These are phyloP conservation scores for Thalassiosira ordinaria DNA, from an alignment of 352 stramenopile species.

Conservation along the genomic window DNA sequence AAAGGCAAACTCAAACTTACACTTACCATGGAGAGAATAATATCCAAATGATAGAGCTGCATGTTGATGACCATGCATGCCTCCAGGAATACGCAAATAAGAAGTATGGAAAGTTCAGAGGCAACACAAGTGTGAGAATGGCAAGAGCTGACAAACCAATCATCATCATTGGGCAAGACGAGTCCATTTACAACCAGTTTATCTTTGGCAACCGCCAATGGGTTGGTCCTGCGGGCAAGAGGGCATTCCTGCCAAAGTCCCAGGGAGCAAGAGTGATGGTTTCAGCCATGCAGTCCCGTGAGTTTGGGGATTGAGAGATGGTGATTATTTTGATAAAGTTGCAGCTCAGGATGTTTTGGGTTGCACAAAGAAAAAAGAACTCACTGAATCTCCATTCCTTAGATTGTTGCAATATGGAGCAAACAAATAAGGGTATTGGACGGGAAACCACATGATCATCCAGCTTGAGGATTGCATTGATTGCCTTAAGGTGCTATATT, in stretches of 20 bases:
- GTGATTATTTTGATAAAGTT: slow-evolving; percentile 14
- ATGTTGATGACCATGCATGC: slow-evolving; percentile 31
- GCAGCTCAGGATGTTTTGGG: slow-evolving; percentile 21
- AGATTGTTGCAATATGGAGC: slow-evolving; percentile 29
- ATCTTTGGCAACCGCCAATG: slow-evolving; percentile 16
- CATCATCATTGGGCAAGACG: slow-evolving; percentile 38
- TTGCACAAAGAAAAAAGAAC: slow-evolving; percentile 2
- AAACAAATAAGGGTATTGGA: slow-evolving; percentile 38
- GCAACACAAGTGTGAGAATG: slow-evolving; percentile 12
- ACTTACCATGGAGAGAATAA: neutral
- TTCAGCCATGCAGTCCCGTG: slow-evolving; percentile 27
- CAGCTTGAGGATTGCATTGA: slow-evolving; percentile 38
- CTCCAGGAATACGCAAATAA: slow-evolving; percentile 12
- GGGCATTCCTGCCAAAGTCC: slow-evolving; percentile 26
- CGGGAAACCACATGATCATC: slow-evolving; percentile 25
- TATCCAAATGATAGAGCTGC: slow-evolving; percentile 34
- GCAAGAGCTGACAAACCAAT: slow-evolving; percentile 3
- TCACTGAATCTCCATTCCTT: slow-evolving; percentile 23
- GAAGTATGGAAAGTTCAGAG: slow-evolving; percentile 11
- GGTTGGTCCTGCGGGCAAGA: slow-evolving; percentile 16
- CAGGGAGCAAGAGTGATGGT: slow-evolving; percentile 31
- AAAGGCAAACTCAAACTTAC: too few species aligned
- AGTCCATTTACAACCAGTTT: slow-evolving; percentile 36
- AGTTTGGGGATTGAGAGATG: slow-evolving; percentile 20
- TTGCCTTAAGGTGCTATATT: slow-evolving; percentile 15